Evolutionary conservation across 805 yeast genomes (phyloP), one percentile per base, ranked within the genome.

Genomic region (Nakazawaea pomicola): DNA sequence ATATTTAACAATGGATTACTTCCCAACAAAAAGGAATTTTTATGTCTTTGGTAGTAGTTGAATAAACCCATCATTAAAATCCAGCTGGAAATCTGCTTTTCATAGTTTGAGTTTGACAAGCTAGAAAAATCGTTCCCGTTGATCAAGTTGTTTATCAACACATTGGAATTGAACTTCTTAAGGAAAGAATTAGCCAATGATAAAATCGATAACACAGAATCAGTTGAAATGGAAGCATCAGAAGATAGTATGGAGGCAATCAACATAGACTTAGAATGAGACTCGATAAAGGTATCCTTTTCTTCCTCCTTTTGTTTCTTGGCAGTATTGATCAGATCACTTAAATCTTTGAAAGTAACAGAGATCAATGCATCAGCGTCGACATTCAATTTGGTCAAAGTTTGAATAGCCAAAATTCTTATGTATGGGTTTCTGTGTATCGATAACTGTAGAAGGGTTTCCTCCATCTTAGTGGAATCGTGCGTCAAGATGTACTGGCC

Each of bases 21-120:
- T 47, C 80, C 81, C 42, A 76, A 64, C 38, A 68, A 63, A 28
- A 84, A 62, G 42, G 76, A 73, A 18, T 66, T 61, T 12, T 70
- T 69, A 28, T 82, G 83, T 0, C 55, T 43, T 6, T 41, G 32
- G 1, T 60, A 52, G 51, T 76, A 73, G 37, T 78, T 73, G 68
- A 83, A 74, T 4, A 83, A 56, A 2, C 91, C 91, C 45, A 70
- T 65, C 17, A 84, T 52, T 18, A 81, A 51, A 12, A 75, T 68
- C 91, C 93, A 84, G 30, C 86, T 60, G 32, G 73, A 56, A 36
- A 73, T 42, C 47, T 63, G 68, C 40, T 55, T 61, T 41, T 63
- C 65, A 45, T 62, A 63, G 31, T 53, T 50, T 3, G 46, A 37
- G 42, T 61, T 58, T 1, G 61, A 54, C 23, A 63, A 56, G 21